phyloP scores from a whole-genome alignment of 768 basidiomycete species.

The Podaxis rugospora region DNA sequence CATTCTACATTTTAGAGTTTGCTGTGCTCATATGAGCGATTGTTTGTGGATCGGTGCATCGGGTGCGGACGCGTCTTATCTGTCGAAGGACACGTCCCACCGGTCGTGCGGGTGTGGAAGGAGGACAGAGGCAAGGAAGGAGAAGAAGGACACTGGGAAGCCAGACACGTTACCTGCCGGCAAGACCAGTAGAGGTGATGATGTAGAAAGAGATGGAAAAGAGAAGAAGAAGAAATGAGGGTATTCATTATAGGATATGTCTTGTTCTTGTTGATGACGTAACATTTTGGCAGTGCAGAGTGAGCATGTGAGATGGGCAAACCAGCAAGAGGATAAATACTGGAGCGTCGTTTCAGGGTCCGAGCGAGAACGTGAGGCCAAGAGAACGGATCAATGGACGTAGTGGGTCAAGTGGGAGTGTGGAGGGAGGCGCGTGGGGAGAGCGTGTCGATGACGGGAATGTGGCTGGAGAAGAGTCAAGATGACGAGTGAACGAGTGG shows the following conservation, averaged over 20 bases:
- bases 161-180: conserved; percentile 43
- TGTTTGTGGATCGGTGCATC: conserved; percentile 60
- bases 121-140: conserved; percentile 35
- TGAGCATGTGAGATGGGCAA: no score
- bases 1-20: conserved; percentile 32
- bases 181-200: conserved; percentile 6
- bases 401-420: not conserved
- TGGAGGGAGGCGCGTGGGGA: not conserved
- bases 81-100: conserved; percentile 66
- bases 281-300: not conserved
- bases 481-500: not conserved
- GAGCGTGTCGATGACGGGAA: not conserved
- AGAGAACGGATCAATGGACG: not conserved
- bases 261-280: conserved; percentile 1
- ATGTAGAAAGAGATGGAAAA: not conserved
- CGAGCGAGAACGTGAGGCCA: not conserved
- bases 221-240: no score
- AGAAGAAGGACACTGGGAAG: conserved; percentile 43
- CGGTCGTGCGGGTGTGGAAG: conserved; percentile 58
- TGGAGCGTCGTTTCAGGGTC: not conserved
- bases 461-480: not conserved
- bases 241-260: conserved; percentile 1
- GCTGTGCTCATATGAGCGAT: conserved; percentile 49
- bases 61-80: conserved; percentile 65
- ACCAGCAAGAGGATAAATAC: no score